Base-by-base conservation (phyloP, 345 rosid genomes). In the Bretschneidera sinensis region DNA sequence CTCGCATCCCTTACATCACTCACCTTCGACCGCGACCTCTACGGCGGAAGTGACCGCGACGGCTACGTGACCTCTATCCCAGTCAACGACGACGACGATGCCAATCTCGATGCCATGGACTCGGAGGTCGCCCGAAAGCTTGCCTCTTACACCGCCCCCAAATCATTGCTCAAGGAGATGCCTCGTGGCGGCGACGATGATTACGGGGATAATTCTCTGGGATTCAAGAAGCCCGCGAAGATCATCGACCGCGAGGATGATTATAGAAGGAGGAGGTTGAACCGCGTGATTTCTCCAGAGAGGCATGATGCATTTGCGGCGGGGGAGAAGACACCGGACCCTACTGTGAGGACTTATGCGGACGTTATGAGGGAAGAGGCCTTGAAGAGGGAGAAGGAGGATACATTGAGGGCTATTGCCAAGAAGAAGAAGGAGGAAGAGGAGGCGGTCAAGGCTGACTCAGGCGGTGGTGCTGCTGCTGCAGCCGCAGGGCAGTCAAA, bases 161-260 rank as follows among this genome's bases (percentile, higher is more conserved):
- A 83, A 74, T 77, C 95, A 1, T 75, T 86, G 11, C 78, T 86
- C 39, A 85, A 94, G 15, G 91, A 86, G 66, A 78, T 88, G 59
- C 95, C 96, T 1, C 92, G 88, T 18, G 71, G 83, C n/a, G 81
- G 73, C 7, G 78, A 39, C 3, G 97, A 83, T 18, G 94, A 75
- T 0, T 91, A 78, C 16, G 85, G 65, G 13, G 75, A 65, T 13
- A 35, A 61, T 50, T 48, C 61, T 34, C 52, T 64, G 5, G 99
- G 96, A 57, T 85, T 81, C 55, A 80, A 77, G 73, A 81, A 83
- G 53, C 86, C 89, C 18, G 72, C 82, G 52, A 81, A 60, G 73
- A 95, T 95, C 72, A 79, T 88, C 16, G 99, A 91, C 60, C 82
- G 99, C 4, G 99, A 95, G 72, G 97, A 86, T 76, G 97, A 86